A percentile compares a stretch with the other conserved stretches of the same genome.
Conservation (phyloP, 2,329 filamentous ascomycete genomes). For the Colletotrichum melonis region DNA sequence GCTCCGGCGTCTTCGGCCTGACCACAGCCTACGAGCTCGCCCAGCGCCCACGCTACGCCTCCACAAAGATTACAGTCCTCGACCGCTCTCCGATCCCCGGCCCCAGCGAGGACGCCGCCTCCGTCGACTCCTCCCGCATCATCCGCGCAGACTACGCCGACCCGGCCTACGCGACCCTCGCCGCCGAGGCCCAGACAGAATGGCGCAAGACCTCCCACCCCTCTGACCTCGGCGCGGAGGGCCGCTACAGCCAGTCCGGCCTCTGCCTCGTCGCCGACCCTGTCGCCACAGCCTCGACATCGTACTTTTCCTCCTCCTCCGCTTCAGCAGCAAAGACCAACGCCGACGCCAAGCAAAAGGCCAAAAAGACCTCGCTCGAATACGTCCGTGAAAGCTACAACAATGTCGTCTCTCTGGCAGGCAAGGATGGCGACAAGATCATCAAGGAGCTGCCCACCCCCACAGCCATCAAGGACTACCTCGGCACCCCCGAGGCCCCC, state of each 20-base stretch:
- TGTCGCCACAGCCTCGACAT: constrained; percentile 28
- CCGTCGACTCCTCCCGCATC: constrained; percentile 73
- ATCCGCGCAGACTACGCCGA: constrained; percentile 84
- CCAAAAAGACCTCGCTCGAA: constrained; percentile 59
- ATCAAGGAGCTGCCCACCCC: constrained; percentile 55
- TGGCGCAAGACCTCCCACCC: constrained; percentile 72
- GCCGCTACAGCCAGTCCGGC: constrained; percentile 78
- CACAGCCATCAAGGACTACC: constrained; percentile 55
- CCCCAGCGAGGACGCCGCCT: constrained; percentile 68
- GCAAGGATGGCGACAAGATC: constrained; percentile 53
- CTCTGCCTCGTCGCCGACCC: constrained; percentile 69
- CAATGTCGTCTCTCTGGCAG: constrained; percentile 68
- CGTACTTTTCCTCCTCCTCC: neutral
- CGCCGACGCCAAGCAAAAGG: constrained; percentile 43
- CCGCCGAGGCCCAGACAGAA: constrained; percentile 73
- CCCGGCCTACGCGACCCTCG: constrained; percentile 79
- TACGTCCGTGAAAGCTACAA: constrained; percentile 70
- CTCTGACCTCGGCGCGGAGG: constrained; percentile 67
- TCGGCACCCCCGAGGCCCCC: constrained; percentile 61
- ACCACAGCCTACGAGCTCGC: constrained; percentile 75
- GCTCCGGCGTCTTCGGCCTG: constrained; percentile 74
- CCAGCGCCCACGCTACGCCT: constrained; percentile 65
- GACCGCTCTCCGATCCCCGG: constrained; percentile 60
- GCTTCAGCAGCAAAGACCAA: neutral
- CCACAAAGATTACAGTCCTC: constrained; percentile 68